Evolutionary conservation across 1,284 basidiomycete species (phyloP), one percentile per base, ranked within the genome.

Genomic region (Cystobasidiaceae sp.): DNA sequence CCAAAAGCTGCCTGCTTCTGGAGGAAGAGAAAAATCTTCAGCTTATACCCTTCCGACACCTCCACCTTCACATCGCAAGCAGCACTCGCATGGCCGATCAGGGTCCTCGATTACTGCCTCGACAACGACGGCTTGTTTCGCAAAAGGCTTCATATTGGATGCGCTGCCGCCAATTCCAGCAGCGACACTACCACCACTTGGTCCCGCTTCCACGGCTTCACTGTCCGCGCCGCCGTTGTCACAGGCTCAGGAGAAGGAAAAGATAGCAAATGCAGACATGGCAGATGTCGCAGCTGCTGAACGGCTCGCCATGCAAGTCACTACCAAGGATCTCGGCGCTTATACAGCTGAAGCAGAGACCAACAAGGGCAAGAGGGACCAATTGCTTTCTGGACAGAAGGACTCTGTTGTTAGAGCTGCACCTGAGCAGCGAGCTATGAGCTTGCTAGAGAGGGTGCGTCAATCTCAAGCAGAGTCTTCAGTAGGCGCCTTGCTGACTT

Each of bases 401-500:
- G 44, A 46, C 17, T n/a, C 19, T n/a, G 49, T 37, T 7, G 17
- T 4, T 23, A 62, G 50, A 32, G 50, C 33, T 7, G 37, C 49
- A 19, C 48, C 50, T 8, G 44, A 48, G 37, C 30, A 67, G 43
- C 39, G 63, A 17, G 63, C 63, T 17, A 68, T 57, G 43, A 68
- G 62, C 43, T 34, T 68, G 27, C 55, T 68, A 8, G 67, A 68
- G 21, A 57, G 66, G 33, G 66, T 67, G 43, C 49, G 66, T 43
- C 1, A 15, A 27, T 9, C 3, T 23, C 34, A 21, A 43, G 23
- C 17, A 19, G 15, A 6, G 4, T 25, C 11, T 25, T 43, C 37
- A 39, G 11, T n/a, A 11, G 37, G n/a, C 11, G 11, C 11, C n/a
- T 39, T n/a, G 37, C n/a, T 11, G 11, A 11, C 37, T 39, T 21